Percentiles rank a stretch among this genome's conserved stretches.
phyloP scores from a whole-genome alignment of 306 rosid genomes.

The Ormosia emarginata region DNA sequence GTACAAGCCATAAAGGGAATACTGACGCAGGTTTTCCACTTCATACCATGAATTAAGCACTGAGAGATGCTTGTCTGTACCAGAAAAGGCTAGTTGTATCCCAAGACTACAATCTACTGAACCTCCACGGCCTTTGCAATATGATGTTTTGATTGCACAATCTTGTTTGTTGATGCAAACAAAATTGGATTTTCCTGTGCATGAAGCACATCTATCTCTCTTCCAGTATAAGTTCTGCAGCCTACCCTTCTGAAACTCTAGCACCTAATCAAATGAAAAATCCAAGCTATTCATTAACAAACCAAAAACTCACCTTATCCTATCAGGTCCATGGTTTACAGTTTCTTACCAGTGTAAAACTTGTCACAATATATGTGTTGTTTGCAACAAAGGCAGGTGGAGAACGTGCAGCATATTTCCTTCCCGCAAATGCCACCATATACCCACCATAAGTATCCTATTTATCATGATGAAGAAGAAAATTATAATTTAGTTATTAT shows the following conservation, averaged over 20 bases:
- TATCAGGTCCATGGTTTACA: background rate
- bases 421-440: slow-evolving; percentile 74
- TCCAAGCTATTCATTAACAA: background rate
- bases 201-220: slow-evolving; percentile 64
- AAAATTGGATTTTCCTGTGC: slow-evolving; percentile 49
- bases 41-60: slow-evolving; percentile 76
- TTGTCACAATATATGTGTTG: slow-evolving; percentile 50
- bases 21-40: slow-evolving; percentile 62
- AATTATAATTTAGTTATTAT: background rate
- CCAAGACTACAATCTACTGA: slow-evolving; percentile 68
- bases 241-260: slow-evolving; percentile 73
- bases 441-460: slow-evolving; percentile 64
- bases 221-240: slow-evolving; percentile 70
- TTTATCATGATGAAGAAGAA: background rate
- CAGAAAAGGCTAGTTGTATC: slow-evolving; percentile 63
- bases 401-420: slow-evolving; percentile 70
- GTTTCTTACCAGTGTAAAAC: slow-evolving; percentile 61
- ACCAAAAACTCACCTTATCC: background rate
- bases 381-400: slow-evolving; percentile 63
- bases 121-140: slow-evolving; percentile 61
- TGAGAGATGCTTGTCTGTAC: slow-evolving; percentile 65
- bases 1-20: slow-evolving; percentile 63
- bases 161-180: slow-evolving; percentile 72
- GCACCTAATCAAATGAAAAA: slow-evolving; percentile 48
- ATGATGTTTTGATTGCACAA: slow-evolving; percentile 56